Evolutionary conservation across 768 basidiomycete genomes (phyloP), one percentile per base, ranked within the genome.

Genomic region (Gymnopilus dilepis): DNA sequence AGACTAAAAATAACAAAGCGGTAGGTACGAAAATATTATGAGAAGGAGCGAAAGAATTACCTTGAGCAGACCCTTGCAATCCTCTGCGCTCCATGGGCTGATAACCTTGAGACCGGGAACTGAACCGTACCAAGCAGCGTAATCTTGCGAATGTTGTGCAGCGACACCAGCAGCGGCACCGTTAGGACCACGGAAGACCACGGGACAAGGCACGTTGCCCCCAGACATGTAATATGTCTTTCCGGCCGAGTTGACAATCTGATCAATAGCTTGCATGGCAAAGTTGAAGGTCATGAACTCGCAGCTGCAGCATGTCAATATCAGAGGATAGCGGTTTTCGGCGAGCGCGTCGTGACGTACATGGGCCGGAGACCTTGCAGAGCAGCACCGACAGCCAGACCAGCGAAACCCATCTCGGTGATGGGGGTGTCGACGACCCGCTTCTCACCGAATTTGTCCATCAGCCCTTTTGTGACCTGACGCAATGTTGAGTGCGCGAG

Each of bases 211-310:
- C 17, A 98, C 96, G 71, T 95, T 98, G 65, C 97, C 97, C 60
- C 97, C 97, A 38, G 97, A 99, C 97, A 99, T 99, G 86, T 99
- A 99, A 79, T 98, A 96, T 4, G 97, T 99, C 84, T 99, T 99
- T 62, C 94, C 97, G 58, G 92, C 97, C n/a, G 97, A 99, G 85
- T 99, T 99, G 78, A 99, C 95, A 65, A 99, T 99, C 73, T 99
- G 97, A 80, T 99, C 97, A 75, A 99, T 99, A 60, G 97, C 96
- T 79, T 96, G 95, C 97, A 99, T 99, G 66, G 97, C 97, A 74
- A 99, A 99, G 84, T 99, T 99, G 84, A 97, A 99, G 15, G 97
- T 99, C 97, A 98, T 99, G 83, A 98, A 99, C 82, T 99, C 97
- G 85, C 96, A 98, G 71, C 93, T 95, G 61, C 31, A 38, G 33